Evolutionary conservation across 768 basidiomycete genomes (phyloP), one percentile per base, ranked within the genome.

Genomic region (Coprinellus aureogranulatus): DNA sequence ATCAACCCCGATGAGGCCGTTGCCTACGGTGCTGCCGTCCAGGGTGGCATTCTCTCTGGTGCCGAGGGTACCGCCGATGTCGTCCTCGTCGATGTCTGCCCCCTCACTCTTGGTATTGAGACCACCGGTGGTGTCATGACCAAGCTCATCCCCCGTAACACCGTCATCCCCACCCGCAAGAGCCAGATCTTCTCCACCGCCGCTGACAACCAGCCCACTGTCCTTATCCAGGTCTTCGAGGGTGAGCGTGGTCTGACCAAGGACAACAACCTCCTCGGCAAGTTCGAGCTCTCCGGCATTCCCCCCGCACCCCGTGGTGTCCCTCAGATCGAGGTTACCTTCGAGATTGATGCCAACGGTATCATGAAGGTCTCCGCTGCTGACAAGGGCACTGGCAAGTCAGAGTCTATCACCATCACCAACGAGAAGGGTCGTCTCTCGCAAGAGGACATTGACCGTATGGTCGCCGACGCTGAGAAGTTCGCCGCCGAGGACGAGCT

Each of bases 1-100:
- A 99, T 98, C 80, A 98, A 99, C 83, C 94, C 95, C 53, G 96
- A 99, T 73, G 96, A 99, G 79, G 96, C 96, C 61, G 96, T 99
- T 64, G 94, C 96, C 46, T 98, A 97, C 67, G 96, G 96, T 82
- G 96, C 96, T 62, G 96, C 96, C 54, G 93, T 98, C 63, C 96
- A 99, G 76, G 96, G 92, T 75, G 96, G 93, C 78, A 96, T 99
- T 67, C 90, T 99, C 62, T 90, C 94, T 48, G 96, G 96, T 61
- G 94, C 93, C 67, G 89, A 92, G 70, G 90, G 89, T 61, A 92
- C 91, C 55, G 86, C 84, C 60, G 95, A 94, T 63, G 82, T 98
- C 61, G 89, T 98, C 60, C 89, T 99, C 56, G 92, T 99, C 67
- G 96, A 99, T 73, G 93, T 98, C 70, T 90, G 88, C 78, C 94